Conservation (phyloP, 2,329 filamentous ascomycete species). For the Zalaria obscura region DNA sequence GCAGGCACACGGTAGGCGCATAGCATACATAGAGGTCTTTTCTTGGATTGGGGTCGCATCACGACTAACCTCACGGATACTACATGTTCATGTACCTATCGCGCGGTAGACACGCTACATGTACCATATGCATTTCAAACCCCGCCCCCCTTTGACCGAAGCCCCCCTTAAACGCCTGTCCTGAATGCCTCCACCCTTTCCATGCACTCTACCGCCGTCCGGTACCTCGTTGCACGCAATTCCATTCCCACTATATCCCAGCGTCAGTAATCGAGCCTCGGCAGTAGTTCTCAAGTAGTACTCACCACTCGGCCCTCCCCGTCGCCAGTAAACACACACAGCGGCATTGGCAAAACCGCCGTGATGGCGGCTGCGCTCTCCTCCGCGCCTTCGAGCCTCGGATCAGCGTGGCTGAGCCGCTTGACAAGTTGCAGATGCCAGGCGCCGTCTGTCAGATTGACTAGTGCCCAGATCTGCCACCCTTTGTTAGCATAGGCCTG, state of each 20-base stretch:
- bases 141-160: too few species aligned
- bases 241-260: constrained; percentile 16
- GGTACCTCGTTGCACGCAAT: constrained; percentile 13
- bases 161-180: too few species aligned
- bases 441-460: constrained; percentile 40
- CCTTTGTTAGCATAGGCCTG: neutral
- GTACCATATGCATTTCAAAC: too few species aligned
- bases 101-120: too few species aligned
- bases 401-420: constrained; percentile 66
- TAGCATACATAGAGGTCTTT: too few species aligned
- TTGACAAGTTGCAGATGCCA: constrained; percentile 72
- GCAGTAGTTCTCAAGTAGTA: constrained; percentile 11
- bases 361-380: constrained; percentile 57
- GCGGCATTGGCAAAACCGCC: constrained; percentile 70
- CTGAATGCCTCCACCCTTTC: too few species aligned
- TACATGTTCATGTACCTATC: too few species aligned
- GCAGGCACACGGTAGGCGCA: too few species aligned
- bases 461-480: constrained; percentile 41
- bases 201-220: too few species aligned
- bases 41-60: too few species aligned
- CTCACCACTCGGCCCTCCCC: constrained; percentile 81
- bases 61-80: too few species aligned
- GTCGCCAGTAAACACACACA: constrained; percentile 82
- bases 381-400: constrained; percentile 44
- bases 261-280: neutral